Evolutionary conservation across 306 rosid species (phyloP), one percentile per base, ranked within the genome.

Genomic region (Canavalia gladiata): DNA sequence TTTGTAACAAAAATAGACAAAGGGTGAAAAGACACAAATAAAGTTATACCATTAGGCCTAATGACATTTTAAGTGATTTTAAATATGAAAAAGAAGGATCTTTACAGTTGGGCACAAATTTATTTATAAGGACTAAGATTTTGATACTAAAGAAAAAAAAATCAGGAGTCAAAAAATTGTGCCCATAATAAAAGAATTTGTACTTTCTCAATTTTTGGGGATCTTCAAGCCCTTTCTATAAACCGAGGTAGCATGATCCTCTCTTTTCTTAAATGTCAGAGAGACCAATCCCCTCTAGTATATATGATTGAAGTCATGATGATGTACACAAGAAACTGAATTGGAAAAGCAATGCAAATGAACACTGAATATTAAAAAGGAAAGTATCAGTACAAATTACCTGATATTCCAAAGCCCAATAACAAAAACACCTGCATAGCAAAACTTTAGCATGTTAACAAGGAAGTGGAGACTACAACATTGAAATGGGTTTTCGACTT

Each of bases 351-450:
- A 31, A 47, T 46, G 52, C 50, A 49, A 43, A 43, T 49, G 29
- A 34, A 34, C 29, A 34, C 4, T 34, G 62, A 47, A 75, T 3
- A 47, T 3, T 8, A 10, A 62, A 34, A 33, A 41, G 49, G 1
- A 45, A 45, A 3, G 9, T 4, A 45, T 45, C 7, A 45, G 57
- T 6, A 52, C 3, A 75, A 84, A 86, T 84, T 71, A 91, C 97
- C 90, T 47, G 94, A 90, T 80, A 90, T 68, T 71, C 83, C 89
- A 18, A 86, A 84, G 41, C 89, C 94, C 52, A 85, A 35, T 33
- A 39, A 57, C 11, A 90, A 65, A 74, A 77, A 50, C 49, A 79
- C 86, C 92, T 92, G 92, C 90, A 86, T 67, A 66, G 84, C 81
- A 29, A 78, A 66, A 51, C 59, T 55, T 72, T 45, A 78, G 31